A percentile compares a stretch with the other conserved stretches of the same genome.
These are phyloP conservation scores for Millerozyma miso DNA, from an alignment of 805 yeast species.

Conservation along the genomic window DNA sequence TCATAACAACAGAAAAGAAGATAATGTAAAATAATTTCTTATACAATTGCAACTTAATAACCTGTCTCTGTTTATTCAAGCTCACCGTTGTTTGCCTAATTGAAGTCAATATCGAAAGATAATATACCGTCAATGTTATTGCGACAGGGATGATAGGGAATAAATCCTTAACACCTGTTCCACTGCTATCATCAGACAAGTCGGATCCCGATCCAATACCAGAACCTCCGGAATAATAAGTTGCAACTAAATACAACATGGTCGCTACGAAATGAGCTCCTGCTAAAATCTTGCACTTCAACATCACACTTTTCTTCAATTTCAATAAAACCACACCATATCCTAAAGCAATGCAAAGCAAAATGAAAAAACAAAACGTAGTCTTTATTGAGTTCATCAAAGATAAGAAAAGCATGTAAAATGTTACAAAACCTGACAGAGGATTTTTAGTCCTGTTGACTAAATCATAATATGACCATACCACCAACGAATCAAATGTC, in stretches of 20 bases:
- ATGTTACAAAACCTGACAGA: constrained; percentile 56
- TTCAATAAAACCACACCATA: constrained; percentile 92
- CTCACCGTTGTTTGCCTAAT: constrained; percentile 70
- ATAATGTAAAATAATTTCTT: constrained; percentile 71
- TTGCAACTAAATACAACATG: constrained; percentile 30
- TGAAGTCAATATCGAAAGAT: constrained; percentile 68
- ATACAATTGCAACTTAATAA: constrained; percentile 87
- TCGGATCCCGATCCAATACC: constrained; percentile 1
- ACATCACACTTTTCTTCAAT: constrained; percentile 70
- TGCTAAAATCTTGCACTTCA: constrained; percentile 45
- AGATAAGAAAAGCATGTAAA: constrained; percentile 73
- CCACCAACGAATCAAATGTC: constrained; percentile 76
- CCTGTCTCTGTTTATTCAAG: constrained; percentile 80
- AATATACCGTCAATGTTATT: constrained; percentile 65
- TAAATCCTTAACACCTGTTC: constrained; percentile 44
- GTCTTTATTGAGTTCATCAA: constrained; percentile 75
- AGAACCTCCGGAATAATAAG: constrained; percentile 26
- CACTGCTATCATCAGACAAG: constrained; percentile 52
- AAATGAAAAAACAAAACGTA: constrained; percentile 82
- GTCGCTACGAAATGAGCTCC: constrained; percentile 34
- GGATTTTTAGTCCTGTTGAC: constrained; percentile 54
- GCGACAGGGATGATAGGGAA: constrained; percentile 69
- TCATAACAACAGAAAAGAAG: constrained; percentile 62
- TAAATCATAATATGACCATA: constrained; percentile 89
- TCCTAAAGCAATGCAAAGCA: constrained; percentile 83